A percentile compares a stretch with the other conserved stretches of the same genome.
Evolutionary conservation across 257 asterid genomes (phyloP).

Genomic region (Salvia splendens): DNA sequence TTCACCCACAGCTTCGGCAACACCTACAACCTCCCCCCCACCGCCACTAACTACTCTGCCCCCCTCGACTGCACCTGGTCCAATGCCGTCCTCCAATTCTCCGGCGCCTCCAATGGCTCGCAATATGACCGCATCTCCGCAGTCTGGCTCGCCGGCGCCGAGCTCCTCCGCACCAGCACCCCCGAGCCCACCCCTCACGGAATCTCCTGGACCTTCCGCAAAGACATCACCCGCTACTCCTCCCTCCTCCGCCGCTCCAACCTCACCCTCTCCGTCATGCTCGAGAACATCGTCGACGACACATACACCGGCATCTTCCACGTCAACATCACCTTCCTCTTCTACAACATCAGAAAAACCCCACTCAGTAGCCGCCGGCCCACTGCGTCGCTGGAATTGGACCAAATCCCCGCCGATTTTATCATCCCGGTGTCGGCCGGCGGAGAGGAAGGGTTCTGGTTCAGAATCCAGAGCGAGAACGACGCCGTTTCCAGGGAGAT

Average conservation of each 20-base stretch:
- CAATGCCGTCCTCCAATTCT: slow-evolving; percentile 55
- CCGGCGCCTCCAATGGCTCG: slow-evolving; percentile 60
- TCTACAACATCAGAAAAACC: slow-evolving; percentile 34
- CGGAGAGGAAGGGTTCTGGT: slow-evolving; percentile 72
- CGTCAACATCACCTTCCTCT: slow-evolving; percentile 59
- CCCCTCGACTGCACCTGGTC: slow-evolving; percentile 76
- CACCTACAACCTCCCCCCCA: slow-evolving; percentile 69
- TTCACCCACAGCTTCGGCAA: slow-evolving; percentile 60
- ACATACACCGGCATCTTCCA: slow-evolving; percentile 60
- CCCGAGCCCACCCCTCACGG: slow-evolving; percentile 66
- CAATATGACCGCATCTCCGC: slow-evolving; percentile 87
- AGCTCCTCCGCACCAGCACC: slow-evolving; percentile 87
- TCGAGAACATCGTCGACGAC: slow-evolving; percentile 70
- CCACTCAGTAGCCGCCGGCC: neutral
- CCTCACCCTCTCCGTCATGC: slow-evolving; percentile 68
- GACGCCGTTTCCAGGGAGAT: slow-evolving; percentile 45
- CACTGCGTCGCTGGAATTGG: slow-evolving; percentile 36
- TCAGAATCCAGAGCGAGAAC: slow-evolving; percentile 52
- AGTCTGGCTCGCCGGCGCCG: slow-evolving; percentile 80
- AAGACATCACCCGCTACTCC: slow-evolving; percentile 73
- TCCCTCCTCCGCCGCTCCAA: slow-evolving; percentile 54
- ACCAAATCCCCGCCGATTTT: slow-evolving; percentile 70
- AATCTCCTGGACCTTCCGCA: slow-evolving; percentile 64
- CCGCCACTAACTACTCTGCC: slow-evolving; percentile 51
- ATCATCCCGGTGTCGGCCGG: slow-evolving; percentile 61